Base-by-base conservation (phyloP, 2,329 filamentous ascomycete species). In the Cadophora sp. region DNA sequence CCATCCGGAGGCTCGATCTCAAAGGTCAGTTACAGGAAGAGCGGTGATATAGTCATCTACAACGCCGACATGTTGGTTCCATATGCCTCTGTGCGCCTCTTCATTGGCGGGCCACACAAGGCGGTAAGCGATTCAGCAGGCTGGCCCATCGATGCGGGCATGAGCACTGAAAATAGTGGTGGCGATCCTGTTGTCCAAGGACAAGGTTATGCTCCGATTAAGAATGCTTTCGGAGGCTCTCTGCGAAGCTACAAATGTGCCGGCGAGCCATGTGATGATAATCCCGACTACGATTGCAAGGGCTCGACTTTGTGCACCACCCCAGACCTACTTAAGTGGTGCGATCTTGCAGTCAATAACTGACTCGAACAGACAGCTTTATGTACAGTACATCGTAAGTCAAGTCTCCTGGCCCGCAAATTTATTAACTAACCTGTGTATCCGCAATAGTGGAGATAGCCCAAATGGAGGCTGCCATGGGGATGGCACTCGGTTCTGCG, bases 41-140 rank as follows among this genome's bases (percentile, higher is more conserved):
- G 16, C 43, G 63, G 37, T 8, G 12, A 48, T 22, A 50, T 24
- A 1, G 34, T 37, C 11, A 60, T 55, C 6, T 65, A 65, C 22
- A 48, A 16, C 4, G 63, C 63, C 24, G 63, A 65, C 24, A 19
- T 65, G 8, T n/a, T 65, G 26, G 63, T 65, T 16, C 63, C 55
- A 14, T 51, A 63, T 29, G 61, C 26, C 24, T 63, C 37, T 16
- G 61, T 63, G 4, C 61, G 61, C 8, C 48, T 63, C 6, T 63
- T 51, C 19, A 63, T 63, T 37, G 59, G 59, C n/a, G 50, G 40
- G 26, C 46, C 46, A n/a, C 43, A 53, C 8, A 27, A 29, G 26
- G 7, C 19, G 12, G 3, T 24, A 14, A 26, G 61, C 26, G 22
- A 31, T 50, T 29, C 43, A 1, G 50, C 16, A 31, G 46, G 43